Evolutionary conservation across 352 stramenopile species (phyloP).

Genomic region (Globisporangium viniferum): DNA sequence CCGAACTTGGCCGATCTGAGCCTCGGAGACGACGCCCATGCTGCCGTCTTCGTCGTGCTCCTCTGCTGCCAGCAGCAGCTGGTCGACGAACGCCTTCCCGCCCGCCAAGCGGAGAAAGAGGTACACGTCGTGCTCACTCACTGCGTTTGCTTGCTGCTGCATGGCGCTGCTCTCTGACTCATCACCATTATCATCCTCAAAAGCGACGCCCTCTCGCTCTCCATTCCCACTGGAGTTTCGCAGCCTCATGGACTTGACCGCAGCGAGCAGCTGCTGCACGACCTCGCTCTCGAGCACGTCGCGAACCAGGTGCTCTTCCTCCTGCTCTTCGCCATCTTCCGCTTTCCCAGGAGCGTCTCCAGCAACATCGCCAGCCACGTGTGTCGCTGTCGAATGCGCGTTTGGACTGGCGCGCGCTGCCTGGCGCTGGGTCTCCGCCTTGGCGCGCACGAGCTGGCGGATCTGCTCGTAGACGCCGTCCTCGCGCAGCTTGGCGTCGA

Average conservation of each 20-base stretch:
- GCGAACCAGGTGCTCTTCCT: constrained; percentile 39
- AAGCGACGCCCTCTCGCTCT: background rate
- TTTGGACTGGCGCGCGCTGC: background rate
- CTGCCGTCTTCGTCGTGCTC: constrained; percentile 16
- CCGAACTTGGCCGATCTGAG: constrained; percentile 40
- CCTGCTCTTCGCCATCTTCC: constrained; percentile 3
- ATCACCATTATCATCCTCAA: background rate
- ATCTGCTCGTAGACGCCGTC: constrained; percentile 78
- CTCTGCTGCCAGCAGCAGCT: constrained; percentile 41
- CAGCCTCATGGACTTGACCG: constrained; percentile 32
- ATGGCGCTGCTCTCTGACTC: background rate
- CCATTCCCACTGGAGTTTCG: background rate
- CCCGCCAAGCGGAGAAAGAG: constrained; percentile 58
- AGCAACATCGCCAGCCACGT: background rate
- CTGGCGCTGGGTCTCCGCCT: constrained; percentile 11
- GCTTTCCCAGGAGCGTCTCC: background rate
- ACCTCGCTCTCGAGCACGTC: constrained; percentile 73
- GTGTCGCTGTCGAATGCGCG: background rate
- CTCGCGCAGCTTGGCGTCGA: constrained; percentile 73
- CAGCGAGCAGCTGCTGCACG: constrained; percentile 61
- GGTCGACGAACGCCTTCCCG: constrained; percentile 74
- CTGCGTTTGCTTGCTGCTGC: background rate
- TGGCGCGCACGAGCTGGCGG: constrained; percentile 47
- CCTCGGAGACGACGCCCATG: constrained; percentile 14
- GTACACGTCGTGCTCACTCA: constrained; percentile 22